Evolutionary conservation across 2,329 filamentous ascomycete species (phyloP).

Genomic region (Apiospora marii): DNA sequence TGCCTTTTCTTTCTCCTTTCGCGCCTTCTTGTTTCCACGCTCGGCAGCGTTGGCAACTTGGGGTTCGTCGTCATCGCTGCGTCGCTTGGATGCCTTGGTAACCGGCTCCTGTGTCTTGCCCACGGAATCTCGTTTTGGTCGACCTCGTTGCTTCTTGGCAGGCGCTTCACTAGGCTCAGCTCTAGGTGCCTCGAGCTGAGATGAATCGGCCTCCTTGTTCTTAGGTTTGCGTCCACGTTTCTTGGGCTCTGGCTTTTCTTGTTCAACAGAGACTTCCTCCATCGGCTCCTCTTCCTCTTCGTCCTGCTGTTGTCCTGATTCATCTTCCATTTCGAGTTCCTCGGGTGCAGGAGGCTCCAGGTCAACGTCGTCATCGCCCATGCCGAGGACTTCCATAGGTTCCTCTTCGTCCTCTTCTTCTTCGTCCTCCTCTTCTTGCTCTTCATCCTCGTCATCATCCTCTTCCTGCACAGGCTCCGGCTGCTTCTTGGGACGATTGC

Average conservation of each 20-base stretch:
- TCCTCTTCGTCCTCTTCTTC: constrained; percentile 26
- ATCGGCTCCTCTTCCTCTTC: constrained; percentile 32
- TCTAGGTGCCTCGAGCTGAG: constrained; percentile 22
- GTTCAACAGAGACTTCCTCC: constrained; percentile 27
- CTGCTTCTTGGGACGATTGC: constrained; percentile 37
- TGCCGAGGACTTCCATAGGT: constrained; percentile 30
- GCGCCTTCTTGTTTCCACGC: constrained; percentile 34
- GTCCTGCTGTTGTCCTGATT: constrained; percentile 32
- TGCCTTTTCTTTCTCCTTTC: constrained; percentile 36
- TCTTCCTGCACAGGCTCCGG: constrained; percentile 30
- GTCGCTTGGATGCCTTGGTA: constrained; percentile 33
- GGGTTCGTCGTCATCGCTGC: constrained; percentile 30
- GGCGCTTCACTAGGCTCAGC: constrained; percentile 28
- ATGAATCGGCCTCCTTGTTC: constrained; percentile 12
- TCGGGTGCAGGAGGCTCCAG: not conserved
- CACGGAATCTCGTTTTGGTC: constrained; percentile 1
- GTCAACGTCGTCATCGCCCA: constrained; percentile 25
- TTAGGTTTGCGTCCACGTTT: constrained; percentile 39
- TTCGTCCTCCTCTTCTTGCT: constrained; percentile 37
- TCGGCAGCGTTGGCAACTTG: constrained; percentile 27
- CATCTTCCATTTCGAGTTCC: constrained; percentile 37
- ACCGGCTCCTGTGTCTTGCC: constrained; percentile 29
- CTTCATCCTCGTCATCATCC: constrained; percentile 36
- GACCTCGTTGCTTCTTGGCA: constrained; percentile 23
- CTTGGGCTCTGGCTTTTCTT: constrained; percentile 37